Evolutionary conservation across 306 rosid genomes (phyloP).

Genomic region (Arachis hypogaea): DNA sequence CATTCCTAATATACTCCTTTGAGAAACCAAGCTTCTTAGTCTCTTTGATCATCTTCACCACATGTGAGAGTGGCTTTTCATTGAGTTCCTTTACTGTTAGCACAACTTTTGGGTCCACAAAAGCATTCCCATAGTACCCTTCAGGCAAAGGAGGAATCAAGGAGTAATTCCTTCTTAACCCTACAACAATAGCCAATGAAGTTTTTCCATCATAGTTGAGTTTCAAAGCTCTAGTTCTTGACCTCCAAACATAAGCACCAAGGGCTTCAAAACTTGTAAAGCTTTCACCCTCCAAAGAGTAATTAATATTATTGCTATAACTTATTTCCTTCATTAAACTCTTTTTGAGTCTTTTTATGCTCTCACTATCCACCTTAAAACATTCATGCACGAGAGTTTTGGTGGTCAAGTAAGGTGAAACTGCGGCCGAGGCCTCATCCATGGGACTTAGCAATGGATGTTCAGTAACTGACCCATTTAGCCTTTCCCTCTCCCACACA

Average conservation of each 20-base stretch:
- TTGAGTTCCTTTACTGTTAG: slow-evolving; percentile 42
- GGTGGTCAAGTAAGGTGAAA: slow-evolving; percentile 43
- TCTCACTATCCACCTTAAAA: slow-evolving; percentile 31
- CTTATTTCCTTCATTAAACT: slow-evolving; percentile 7
- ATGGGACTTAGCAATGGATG: slow-evolving; percentile 20
- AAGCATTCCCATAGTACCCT: slow-evolving; percentile 54
- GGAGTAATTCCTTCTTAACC: slow-evolving; percentile 21
- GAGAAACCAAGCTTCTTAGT: slow-evolving; percentile 14
- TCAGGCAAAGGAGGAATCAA: slow-evolving; percentile 44
- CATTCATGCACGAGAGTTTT: slow-evolving; percentile 9
- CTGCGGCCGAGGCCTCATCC: not conserved
- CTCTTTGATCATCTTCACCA: slow-evolving; percentile 43
- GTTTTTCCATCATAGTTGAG: slow-evolving; percentile 41
- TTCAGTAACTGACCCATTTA: slow-evolving; percentile 19
- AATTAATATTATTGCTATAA: not conserved
- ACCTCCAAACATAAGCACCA: slow-evolving; percentile 52
- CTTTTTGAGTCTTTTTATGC: slow-evolving; percentile 38
- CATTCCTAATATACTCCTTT: slow-evolving; percentile 17
- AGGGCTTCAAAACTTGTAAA: slow-evolving; percentile 43
- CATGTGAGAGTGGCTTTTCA: slow-evolving; percentile 32
- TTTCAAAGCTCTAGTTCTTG: slow-evolving; percentile 43
- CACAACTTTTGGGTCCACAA: slow-evolving; percentile 16
- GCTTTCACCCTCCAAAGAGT: not conserved
- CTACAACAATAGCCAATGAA: not conserved
- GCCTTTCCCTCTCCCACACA: slow-evolving; percentile 54